These are phyloP conservation scores for Coelomomyces lativittatus DNA, from an alignment of 371 early-diverging fungal genomes.

Conservation along the genomic window DNA sequence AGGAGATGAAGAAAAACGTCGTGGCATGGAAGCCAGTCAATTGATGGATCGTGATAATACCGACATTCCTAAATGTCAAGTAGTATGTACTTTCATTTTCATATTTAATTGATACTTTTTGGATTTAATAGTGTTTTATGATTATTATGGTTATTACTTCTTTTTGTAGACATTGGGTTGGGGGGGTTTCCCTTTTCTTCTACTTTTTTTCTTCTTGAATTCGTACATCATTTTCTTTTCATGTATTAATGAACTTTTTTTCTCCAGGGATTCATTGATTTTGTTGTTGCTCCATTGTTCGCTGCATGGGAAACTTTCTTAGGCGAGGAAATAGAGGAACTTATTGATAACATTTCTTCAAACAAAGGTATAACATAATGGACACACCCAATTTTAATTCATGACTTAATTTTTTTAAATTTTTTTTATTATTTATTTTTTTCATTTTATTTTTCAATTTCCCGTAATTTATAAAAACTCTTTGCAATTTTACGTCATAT, in stretches of 20 bases:
- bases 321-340: slow-evolving; percentile 8
- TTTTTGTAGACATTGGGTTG: too few relatives aligned
- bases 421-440: too few relatives aligned
- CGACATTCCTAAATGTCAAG: slow-evolving; percentile 20
- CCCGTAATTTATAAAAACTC: too few relatives aligned
- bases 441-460: too few relatives aligned
- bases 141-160: too few relatives aligned
- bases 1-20: slow-evolving; percentile 11
- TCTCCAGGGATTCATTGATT: slow-evolving; percentile 24
- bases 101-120: slow-evolving; percentile 5
- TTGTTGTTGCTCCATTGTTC: slow-evolving; percentile 27
- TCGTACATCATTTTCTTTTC: too few relatives aligned
- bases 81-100: slow-evolving; percentile 5
- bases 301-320: slow-evolving; percentile 13
- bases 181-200: too few relatives aligned
- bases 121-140: not conserved
- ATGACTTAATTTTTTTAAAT: too few relatives aligned
- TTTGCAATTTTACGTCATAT: too few relatives aligned
- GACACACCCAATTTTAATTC: too few relatives aligned
- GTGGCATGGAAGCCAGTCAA: slow-evolving; percentile 8
- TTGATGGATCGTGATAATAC: slow-evolving; percentile 30
- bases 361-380: slow-evolving; percentile 6
- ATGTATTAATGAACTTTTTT: too few relatives aligned
- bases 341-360: slow-evolving; percentile 10
- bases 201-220: too few relatives aligned